These are phyloP conservation scores for Diaporthe sp. DNA, from an alignment of 2,329 filamentous ascomycete genomes.

Conservation along the genomic window DNA sequence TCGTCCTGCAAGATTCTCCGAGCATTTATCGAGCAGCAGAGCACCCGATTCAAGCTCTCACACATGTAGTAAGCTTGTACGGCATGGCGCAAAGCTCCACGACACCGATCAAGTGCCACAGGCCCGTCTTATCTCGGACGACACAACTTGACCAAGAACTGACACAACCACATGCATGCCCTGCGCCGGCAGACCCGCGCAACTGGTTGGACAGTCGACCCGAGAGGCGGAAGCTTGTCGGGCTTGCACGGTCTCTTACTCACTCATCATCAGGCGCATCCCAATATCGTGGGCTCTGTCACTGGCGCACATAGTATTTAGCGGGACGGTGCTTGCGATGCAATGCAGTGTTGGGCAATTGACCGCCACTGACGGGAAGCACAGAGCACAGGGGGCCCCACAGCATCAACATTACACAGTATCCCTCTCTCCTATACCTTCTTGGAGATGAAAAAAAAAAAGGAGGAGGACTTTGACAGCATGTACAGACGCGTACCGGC, in stretches of 20 bases:
- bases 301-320: not conserved
- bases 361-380: slow-evolving; percentile 25
- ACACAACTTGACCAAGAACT: not conserved
- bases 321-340: not conserved
- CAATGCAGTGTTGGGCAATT: not conserved
- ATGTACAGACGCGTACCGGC: slow-evolving; percentile 21
- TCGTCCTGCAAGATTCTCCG: not conserved
- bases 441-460: no score
- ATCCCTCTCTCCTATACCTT: not conserved
- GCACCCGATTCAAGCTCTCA: not conserved
- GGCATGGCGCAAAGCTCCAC: not conserved
- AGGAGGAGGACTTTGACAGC: not conserved
- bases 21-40: slow-evolving; percentile 10
- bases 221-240: slow-evolving; percentile 27
- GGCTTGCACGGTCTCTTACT: slow-evolving; percentile 14
- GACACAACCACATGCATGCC: slow-evolving; percentile 12
- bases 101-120: slow-evolving; percentile 1
- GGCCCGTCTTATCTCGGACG: not conserved
- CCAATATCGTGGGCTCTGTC: not conserved
- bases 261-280: not conserved
- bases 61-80: not conserved
- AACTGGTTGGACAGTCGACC: slow-evolving; percentile 16
- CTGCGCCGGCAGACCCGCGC: not conserved
- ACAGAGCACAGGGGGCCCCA: slow-evolving; percentile 1
- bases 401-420: not conserved